Percentiles rank a stretch among this genome's conserved stretches.
phyloP scores from a whole-genome alignment of 2,329 filamentous ascomycete genomes.

The Phoma sp. region DNA sequence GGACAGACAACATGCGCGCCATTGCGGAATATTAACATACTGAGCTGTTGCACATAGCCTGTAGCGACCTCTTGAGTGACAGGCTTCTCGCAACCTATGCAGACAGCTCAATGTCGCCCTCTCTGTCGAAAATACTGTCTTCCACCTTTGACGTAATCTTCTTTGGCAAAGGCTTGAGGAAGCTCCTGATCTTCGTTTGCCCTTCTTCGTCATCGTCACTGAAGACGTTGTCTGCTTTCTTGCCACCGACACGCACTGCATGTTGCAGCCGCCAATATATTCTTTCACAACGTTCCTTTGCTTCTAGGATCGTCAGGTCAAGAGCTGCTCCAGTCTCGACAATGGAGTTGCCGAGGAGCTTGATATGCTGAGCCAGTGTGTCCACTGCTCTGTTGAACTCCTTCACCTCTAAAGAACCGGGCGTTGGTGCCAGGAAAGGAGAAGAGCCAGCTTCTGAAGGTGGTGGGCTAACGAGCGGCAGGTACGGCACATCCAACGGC shows the following conservation, averaged over 20 bases:
- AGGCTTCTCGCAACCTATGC: not conserved
- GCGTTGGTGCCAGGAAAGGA: constrained; percentile 16
- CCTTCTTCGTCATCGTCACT: constrained; percentile 56
- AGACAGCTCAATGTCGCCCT: constrained; percentile 1
- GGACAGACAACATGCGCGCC: too few relatives aligned
- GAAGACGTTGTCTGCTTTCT: constrained; percentile 47
- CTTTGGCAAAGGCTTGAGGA: constrained; percentile 16
- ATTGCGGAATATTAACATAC: not conserved
- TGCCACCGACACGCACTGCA: constrained; percentile 68
- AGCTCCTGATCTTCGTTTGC: constrained; percentile 51
- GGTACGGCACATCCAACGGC: constrained; percentile 40
- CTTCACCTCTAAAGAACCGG: constrained; percentile 44
- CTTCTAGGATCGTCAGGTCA: constrained; percentile 68
- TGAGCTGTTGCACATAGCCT: not conserved
- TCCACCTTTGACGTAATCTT: not conserved
- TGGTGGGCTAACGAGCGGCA: constrained; percentile 36
- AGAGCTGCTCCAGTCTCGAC: constrained; percentile 70
- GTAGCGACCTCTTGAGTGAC: not conserved
- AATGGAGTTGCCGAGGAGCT: constrained; percentile 66
- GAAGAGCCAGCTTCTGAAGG: constrained; percentile 31
- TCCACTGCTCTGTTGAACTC: constrained; percentile 77
- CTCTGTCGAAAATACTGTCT: constrained; percentile 24
- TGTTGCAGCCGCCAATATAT: constrained; percentile 76
- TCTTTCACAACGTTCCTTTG: constrained; percentile 76
- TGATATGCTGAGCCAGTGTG: constrained; percentile 58